Evolutionary conservation across 2,329 filamentous ascomycete genomes (phyloP).

Genomic region (Helotiales sp.): DNA sequence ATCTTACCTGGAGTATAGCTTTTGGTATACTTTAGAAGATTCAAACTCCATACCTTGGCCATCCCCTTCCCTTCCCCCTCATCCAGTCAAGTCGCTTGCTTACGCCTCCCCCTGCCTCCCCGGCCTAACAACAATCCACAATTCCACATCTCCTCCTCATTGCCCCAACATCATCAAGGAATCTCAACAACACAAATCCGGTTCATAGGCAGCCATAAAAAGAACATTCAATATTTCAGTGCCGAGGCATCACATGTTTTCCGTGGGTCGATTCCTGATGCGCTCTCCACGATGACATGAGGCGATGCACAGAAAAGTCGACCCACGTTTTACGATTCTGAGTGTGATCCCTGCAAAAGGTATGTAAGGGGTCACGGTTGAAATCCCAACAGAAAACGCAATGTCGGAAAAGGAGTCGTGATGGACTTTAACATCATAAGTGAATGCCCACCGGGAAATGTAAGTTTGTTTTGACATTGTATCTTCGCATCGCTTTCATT

Average conservation of each 20-base stretch:
- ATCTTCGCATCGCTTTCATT: too few species aligned
- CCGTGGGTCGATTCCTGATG: neutral
- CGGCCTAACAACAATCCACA: neutral
- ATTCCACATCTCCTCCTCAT: too few species aligned
- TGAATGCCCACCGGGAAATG: neutral
- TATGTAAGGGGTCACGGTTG: neutral
- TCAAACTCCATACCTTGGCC: too few species aligned
- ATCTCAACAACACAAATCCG: neutral
- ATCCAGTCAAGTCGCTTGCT: too few species aligned
- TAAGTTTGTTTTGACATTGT: neutral
- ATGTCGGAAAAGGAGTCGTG: neutral
- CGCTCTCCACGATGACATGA: neutral
- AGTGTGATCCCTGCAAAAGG: neutral
- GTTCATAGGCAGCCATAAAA: neutral
- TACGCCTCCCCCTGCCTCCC: too few species aligned
- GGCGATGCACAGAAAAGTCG: neutral
- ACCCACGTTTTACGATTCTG: neutral
- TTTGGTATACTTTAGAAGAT: too few species aligned
- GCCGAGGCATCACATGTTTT: slow-evolving; percentile 2
- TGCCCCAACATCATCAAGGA: neutral
- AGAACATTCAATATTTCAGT: neutral
- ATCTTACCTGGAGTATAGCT: too few species aligned
- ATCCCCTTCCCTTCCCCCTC: too few species aligned
- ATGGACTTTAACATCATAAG: neutral
- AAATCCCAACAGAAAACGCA: neutral